phyloP scores from a whole-genome alignment of 257 asterid species.

The Przewalskia tangutica region DNA sequence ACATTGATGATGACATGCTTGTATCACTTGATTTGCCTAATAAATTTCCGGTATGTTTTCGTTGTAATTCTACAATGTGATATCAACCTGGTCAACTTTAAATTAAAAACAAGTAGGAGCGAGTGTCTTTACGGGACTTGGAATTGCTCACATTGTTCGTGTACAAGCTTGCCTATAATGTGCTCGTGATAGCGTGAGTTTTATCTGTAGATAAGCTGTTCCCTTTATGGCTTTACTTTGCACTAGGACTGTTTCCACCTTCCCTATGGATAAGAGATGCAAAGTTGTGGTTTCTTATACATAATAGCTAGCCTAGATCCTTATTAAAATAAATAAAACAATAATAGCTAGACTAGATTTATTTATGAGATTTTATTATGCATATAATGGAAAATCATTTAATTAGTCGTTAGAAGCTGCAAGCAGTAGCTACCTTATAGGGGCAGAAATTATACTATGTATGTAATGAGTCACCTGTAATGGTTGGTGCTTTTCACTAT shows the following conservation, averaged over 20 bases:
- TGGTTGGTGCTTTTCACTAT: neutral
- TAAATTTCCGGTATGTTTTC: slow-evolving; percentile 62
- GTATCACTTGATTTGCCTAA: slow-evolving; percentile 64
- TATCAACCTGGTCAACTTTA: neutral
- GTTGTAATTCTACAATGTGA: neutral
- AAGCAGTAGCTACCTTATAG: neutral
- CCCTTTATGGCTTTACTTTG: neutral
- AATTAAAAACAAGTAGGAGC: neutral
- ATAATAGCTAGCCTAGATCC: neutral
- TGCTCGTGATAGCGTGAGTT: neutral
- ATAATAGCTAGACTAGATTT: neutral
- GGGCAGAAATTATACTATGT: neutral
- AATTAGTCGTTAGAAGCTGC: neutral
- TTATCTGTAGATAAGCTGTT: neutral
- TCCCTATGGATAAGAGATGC: neutral
- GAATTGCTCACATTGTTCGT: neutral
- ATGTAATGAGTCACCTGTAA: neutral
- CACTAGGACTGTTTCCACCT: neutral
- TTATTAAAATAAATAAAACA: neutral
- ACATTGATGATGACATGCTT: slow-evolving; percentile 56
- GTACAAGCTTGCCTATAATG: neutral
- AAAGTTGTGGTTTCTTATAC: neutral
- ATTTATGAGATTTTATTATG: neutral
- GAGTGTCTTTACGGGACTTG: neutral
- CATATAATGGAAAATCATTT: neutral